Evolutionary conservation across 75 land plant genomes (phyloP).

Genomic region (Larix kaempferi): DNA sequence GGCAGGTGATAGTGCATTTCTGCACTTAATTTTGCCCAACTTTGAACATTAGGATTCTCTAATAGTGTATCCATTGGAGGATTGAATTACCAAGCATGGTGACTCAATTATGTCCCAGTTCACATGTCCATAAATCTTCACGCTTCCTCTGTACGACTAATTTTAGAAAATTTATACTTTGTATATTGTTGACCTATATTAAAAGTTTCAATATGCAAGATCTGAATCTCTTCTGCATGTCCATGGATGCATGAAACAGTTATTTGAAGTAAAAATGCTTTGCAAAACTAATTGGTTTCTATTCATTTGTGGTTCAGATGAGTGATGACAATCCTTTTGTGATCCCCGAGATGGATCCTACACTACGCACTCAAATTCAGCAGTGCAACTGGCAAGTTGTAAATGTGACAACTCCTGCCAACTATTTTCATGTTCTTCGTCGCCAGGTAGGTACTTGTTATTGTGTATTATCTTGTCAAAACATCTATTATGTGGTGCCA

Average conservation of each 20-base stretch:
- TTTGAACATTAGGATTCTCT: too few species aligned
- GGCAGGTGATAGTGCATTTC: too few species aligned
- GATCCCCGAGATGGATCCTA: slow-evolving; percentile 67
- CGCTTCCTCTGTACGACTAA: neutral
- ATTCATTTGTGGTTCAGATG: slow-evolving; percentile 38
- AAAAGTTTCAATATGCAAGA: neutral
- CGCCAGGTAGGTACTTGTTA: slow-evolving; percentile 60
- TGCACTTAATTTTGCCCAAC: too few species aligned
- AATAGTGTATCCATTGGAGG: too few species aligned
- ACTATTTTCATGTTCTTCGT: slow-evolving; percentile 92
- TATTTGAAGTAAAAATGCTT: neutral
- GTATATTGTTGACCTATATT: neutral
- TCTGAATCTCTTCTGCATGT: neutral
- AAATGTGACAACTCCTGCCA: slow-evolving; percentile 96
- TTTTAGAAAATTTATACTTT: neutral
- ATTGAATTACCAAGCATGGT: neutral
- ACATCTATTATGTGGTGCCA: neutral
- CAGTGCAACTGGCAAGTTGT: slow-evolving; percentile 97
- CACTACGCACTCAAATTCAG: slow-evolving; percentile 57
- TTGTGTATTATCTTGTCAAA: neutral
- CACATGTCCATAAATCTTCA: neutral
- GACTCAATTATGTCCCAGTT: neutral
- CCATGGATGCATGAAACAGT: neutral
- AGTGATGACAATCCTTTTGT: slow-evolving; percentile 72
- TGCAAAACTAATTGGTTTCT: too few species aligned